Conservation (phyloP, 257 asterid species). For the Lycium barbarum region DNA sequence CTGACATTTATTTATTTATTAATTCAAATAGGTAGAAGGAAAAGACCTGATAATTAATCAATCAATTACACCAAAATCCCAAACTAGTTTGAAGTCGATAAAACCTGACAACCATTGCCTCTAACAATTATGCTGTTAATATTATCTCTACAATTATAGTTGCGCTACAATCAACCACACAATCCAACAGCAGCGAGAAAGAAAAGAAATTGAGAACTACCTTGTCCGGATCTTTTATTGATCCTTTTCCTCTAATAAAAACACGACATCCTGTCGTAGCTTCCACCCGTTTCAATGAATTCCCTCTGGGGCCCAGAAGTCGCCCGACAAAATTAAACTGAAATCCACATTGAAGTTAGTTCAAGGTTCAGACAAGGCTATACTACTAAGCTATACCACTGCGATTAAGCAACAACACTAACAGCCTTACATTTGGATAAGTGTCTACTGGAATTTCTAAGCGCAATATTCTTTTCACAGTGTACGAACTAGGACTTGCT, state of each 20-base stretch:
- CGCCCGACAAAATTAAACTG: conserved; percentile 99
- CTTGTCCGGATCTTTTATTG: conserved; percentile 97
- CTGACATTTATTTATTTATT: neutral
- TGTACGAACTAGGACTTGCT: conserved; percentile 94
- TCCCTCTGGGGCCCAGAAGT: conserved; percentile 97
- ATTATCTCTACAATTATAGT: neutral
- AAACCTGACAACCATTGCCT: conserved; percentile 3
- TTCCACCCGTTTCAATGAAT: conserved; percentile 96
- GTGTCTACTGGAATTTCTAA: conserved; percentile 94
- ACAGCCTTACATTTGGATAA: conserved; percentile 76
- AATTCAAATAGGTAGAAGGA: conserved; percentile 2
- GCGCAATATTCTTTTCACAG: conserved; percentile 90
- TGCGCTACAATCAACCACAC: neutral
- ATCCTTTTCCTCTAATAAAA: conserved; percentile 94
- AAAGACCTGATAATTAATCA: conserved; percentile 15
- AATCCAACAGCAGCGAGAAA: conserved; percentile 19
- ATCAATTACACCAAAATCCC: neutral
- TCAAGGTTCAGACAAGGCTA: conserved; percentile 1
- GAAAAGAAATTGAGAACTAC: conserved; percentile 44
- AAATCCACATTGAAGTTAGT: conserved; percentile 31
- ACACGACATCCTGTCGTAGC: conserved; percentile 98
- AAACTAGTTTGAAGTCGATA: neutral
- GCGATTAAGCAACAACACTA: conserved; percentile 8
- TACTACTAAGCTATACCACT: neutral
- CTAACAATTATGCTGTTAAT: neutral